These are phyloP conservation scores for Drechmeria coniospora DNA, from an alignment of 2,329 filamentous ascomycete genomes.

Conservation along the genomic window DNA sequence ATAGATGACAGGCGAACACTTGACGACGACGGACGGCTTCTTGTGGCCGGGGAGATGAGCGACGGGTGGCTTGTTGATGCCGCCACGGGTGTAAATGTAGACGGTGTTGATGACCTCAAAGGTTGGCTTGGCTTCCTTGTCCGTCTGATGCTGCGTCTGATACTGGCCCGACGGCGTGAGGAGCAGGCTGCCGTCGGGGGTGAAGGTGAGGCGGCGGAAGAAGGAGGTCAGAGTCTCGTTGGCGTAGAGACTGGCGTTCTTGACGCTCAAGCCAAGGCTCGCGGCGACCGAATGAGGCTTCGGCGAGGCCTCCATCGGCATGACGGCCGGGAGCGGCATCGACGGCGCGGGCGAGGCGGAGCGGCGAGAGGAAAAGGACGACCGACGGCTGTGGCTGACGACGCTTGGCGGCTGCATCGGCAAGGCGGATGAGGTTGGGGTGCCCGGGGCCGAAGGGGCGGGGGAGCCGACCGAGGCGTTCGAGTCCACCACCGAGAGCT, in stretches of 20 bases:
- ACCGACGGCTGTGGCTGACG: conserved; percentile 83
- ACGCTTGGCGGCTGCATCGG: conserved; percentile 92
- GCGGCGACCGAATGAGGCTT: conserved; percentile 48
- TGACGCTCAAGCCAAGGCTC: conserved; percentile 44
- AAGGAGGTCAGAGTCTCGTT: conserved; percentile 97
- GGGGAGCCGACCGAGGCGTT: conserved; percentile 58
- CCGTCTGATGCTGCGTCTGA: conserved; percentile 56
- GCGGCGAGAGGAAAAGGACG: conserved; percentile 76
- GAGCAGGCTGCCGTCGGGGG: conserved; percentile 84
- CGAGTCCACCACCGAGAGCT: conserved; percentile 40
- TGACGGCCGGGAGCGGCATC: conserved; percentile 84
- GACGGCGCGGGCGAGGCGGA: conserved; percentile 90
- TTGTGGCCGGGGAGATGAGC: conserved; percentile 93
- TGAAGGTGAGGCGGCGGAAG: conserved; percentile 85
- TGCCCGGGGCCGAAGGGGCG: conserved; percentile 79
- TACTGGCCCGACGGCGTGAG: conserved; percentile 94
- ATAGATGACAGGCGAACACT: conserved; percentile 84
- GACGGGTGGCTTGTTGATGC: conserved; percentile 91
- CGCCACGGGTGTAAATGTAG: conserved; percentile 92
- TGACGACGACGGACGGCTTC: conserved; percentile 91
- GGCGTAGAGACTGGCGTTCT: conserved; percentile 81
- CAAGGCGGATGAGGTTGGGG: conserved; percentile 72
- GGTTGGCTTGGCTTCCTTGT: conserved; percentile 53
- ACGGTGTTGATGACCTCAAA: conserved; percentile 94
- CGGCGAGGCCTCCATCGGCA: conserved; percentile 82